A percentile compares a stretch with the other conserved stretches of the same genome.
These are phyloP conservation scores for Candida succiphila DNA, from an alignment of 805 yeast species.

Conservation along the genomic window DNA sequence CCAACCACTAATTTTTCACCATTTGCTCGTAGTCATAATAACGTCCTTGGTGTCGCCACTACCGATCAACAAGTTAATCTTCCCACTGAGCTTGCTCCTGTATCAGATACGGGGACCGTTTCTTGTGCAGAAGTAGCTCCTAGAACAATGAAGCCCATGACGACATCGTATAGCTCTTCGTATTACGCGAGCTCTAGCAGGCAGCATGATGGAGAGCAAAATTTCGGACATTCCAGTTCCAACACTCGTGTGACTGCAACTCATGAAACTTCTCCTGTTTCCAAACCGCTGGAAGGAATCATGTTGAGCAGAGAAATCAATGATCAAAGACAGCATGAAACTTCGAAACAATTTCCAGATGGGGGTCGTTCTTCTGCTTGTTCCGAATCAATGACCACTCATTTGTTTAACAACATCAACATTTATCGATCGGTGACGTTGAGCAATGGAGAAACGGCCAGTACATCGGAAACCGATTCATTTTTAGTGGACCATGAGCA, in stretches of 20 bases:
- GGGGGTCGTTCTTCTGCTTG: no score
- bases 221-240: no score
- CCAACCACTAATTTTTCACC: background rate
- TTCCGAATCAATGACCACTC: conserved; percentile 3
- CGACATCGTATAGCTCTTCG: background rate
- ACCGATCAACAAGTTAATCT: background rate
- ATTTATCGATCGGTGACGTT: conserved; percentile 3
- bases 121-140: conserved; percentile 17
- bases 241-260: no score
- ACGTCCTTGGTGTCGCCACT: background rate
- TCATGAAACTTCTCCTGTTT: no score
- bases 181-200: background rate
- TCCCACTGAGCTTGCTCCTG: background rate
- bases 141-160: conserved; percentile 5
- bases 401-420: conserved; percentile 1
- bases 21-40: background rate
- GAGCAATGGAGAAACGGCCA: conserved; percentile 3
- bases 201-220: no score
- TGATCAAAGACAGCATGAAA: no score
- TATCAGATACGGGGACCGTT: conserved; percentile 3
- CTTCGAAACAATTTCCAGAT: no score
- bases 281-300: no score
- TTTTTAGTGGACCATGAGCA: no score
- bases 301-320: no score
- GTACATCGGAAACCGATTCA: background rate